Evolutionary conservation across 495 filamentous ascomycete species (phyloP).

Genomic region (Aspergillus wentii): DNA sequence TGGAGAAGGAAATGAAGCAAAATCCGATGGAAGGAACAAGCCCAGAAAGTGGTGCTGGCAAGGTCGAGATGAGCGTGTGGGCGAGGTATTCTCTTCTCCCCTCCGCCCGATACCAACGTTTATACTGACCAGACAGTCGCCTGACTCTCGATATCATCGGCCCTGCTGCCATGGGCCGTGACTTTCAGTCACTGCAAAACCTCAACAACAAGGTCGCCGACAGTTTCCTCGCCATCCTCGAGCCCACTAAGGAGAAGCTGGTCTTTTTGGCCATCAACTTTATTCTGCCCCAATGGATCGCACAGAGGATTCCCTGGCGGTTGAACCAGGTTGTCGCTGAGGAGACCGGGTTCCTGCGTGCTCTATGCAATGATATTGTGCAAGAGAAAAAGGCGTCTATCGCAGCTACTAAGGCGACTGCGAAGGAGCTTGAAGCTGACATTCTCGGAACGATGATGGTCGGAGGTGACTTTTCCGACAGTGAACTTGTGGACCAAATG

Average conservation of each 20-base stretch:
- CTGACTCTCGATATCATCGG: constrained; percentile 88
- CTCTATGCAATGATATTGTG: constrained; percentile 62
- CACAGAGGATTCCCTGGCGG: constrained; percentile 55
- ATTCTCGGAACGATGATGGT: constrained; percentile 56
- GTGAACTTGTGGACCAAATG: constrained; percentile 49
- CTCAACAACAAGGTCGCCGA: constrained; percentile 57
- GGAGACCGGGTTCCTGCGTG: constrained; percentile 55
- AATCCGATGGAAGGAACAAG: constrained; percentile 34
- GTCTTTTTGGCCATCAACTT: constrained; percentile 44
- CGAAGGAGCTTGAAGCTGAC: constrained; percentile 57
- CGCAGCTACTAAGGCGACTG: constrained; percentile 52
- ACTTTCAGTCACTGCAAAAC: constrained; percentile 68
- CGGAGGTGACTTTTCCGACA: constrained; percentile 52
- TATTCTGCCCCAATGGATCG: constrained; percentile 41
- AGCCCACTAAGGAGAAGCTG: constrained; percentile 44
- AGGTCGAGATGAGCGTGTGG: constrained; percentile 68
- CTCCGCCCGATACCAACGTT: no score
- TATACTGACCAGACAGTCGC: constrained; percentile 39
- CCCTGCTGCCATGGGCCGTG: constrained; percentile 70
- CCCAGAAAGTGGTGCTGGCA: constrained; percentile 33
- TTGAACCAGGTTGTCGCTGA: constrained; percentile 57
- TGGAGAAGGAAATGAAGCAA: constrained; percentile 34
- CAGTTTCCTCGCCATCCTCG: constrained; percentile 58
- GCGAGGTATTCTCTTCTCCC: constrained; percentile 37
- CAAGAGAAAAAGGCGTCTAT: constrained; percentile 50